Evolutionary conservation across 2,329 filamentous ascomycete species (phyloP).

Genomic region (Diaporthe aspalathi): DNA sequence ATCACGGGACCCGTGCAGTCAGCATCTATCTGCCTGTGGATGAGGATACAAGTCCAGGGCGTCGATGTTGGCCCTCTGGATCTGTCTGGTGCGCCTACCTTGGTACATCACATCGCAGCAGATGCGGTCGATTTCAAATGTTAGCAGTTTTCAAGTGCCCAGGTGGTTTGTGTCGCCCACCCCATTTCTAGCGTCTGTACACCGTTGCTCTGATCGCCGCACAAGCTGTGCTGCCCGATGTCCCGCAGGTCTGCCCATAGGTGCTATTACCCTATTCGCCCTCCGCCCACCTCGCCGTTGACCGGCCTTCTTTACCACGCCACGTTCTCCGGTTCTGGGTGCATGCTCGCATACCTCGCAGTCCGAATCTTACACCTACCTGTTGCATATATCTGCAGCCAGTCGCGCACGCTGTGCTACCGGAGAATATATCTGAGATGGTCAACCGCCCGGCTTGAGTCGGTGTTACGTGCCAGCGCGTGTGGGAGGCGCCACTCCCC

Average conservation of each 20-base stretch:
- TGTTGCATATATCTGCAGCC: not conserved
- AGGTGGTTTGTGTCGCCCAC: not conserved
- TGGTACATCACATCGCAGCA: not conserved
- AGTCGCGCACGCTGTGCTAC: slow-evolving; percentile 5
- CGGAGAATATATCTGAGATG: slow-evolving; percentile 11
- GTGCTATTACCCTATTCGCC: not conserved
- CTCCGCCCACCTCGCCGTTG: not conserved
- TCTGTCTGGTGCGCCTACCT: not conserved
- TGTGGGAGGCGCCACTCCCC: not conserved
- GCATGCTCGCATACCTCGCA: not conserved
- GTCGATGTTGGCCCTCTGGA: not conserved
- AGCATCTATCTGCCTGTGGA: not conserved
- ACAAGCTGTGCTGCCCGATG: slow-evolving; percentile 17
- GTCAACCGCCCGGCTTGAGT: slow-evolving; percentile 12
- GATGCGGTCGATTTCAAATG: not conserved
- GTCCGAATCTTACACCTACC: not conserved
- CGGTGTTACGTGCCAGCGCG: slow-evolving; percentile 27
- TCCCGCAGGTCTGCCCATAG: slow-evolving; percentile 4
- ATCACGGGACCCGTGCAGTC: not conserved
- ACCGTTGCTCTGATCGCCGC: slow-evolving; percentile 10
- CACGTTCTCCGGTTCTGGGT: slow-evolving; percentile 3
- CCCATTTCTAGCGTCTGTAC: not conserved
- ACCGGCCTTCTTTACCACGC: not conserved
- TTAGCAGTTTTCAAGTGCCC: not conserved
- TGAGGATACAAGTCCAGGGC: not conserved